These are phyloP conservation scores for Lactifluus hygrophoroides DNA, from an alignment of 768 basidiomycete genomes.

Conservation along the genomic window DNA sequence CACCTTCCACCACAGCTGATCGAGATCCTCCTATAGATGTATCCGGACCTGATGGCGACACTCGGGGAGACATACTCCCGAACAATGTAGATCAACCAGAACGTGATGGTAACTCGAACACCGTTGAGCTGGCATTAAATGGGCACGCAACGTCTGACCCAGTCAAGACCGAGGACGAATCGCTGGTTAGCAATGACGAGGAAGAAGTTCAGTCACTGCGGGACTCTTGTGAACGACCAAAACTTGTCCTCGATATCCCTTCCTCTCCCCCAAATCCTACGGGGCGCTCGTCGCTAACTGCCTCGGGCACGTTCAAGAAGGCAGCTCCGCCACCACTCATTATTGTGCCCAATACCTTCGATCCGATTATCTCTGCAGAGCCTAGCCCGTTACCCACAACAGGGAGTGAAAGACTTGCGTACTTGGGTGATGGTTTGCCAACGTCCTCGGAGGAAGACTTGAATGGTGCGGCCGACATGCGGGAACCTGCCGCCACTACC, in stretches of 20 bases:
- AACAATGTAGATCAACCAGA: constrained; percentile 24
- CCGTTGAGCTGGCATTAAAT: constrained; percentile 46
- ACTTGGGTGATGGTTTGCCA: constrained; percentile 31
- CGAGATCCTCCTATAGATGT: constrained; percentile 50
- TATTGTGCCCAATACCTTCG: constrained; percentile 28
- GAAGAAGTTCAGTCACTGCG: constrained; percentile 27
- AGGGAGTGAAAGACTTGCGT: constrained; percentile 37
- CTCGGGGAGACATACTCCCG: constrained; percentile 48
- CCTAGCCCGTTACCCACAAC: constrained; percentile 31
- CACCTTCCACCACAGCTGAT: constrained; percentile 28
- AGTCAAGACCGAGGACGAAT: constrained; percentile 26
- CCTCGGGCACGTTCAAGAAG: constrained; percentile 27
- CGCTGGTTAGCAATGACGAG: constrained; percentile 36
- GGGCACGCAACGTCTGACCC: constrained; percentile 30
- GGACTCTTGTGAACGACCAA: constrained; percentile 25
- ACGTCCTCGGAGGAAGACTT: constrained; percentile 18
- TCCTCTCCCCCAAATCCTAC: constrained; percentile 28
- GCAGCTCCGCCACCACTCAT: constrained; percentile 47
- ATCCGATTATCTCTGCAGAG: constrained; percentile 30
- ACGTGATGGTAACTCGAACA: constrained; percentile 33
- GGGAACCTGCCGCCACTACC: background rate
- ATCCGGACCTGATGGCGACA: constrained; percentile 58
- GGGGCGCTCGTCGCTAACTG: constrained; percentile 31
- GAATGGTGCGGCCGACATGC: constrained; percentile 17
- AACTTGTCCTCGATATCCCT: constrained; percentile 33